These are phyloP conservation scores for Pichia norvegensis DNA, from an alignment of 1,139 yeast species.

Conservation along the genomic window DNA sequence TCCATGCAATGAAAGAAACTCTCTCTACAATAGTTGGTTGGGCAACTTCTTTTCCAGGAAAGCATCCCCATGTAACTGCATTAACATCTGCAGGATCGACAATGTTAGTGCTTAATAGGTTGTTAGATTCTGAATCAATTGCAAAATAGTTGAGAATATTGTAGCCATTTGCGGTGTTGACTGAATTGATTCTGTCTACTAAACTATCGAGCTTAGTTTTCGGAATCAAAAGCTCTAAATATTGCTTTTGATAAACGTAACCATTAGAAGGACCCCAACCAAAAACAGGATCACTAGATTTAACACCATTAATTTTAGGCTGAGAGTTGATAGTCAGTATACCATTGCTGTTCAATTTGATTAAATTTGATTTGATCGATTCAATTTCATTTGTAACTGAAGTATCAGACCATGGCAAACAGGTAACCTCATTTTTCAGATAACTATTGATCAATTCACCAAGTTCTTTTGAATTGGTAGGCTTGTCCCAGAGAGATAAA, in stretches of 20 bases:
- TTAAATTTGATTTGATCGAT: conserved; percentile 51
- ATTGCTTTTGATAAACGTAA: conserved; percentile 87
- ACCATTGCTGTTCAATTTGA: conserved; percentile 56
- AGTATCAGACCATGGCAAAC: conserved; percentile 95
- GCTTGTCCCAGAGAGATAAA: conserved; percentile 81
- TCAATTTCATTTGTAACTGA: conserved; percentile 74
- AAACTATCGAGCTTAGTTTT: conserved; percentile 39
- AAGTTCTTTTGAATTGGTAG: conserved; percentile 51
- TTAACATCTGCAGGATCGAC: conserved; percentile 65
- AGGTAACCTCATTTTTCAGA: conserved; percentile 58
- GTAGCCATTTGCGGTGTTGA: conserved; percentile 33
- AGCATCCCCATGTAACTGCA: conserved; percentile 98
- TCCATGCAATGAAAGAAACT: conserved; percentile 91
- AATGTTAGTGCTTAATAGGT: conserved; percentile 53
- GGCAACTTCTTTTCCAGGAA: conserved; percentile 76
- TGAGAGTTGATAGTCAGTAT: conserved; percentile 86
- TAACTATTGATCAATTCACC: conserved; percentile 56
- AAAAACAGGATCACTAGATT: conserved; percentile 59
- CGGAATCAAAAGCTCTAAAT: conserved; percentile 75
- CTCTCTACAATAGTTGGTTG: conserved; percentile 86
- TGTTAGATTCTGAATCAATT: conserved; percentile 50
- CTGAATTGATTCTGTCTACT: conserved; percentile 34
- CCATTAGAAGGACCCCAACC: conserved; percentile 98
- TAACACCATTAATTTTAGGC: conserved; percentile 81
- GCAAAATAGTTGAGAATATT: conserved; percentile 70